Base-by-base conservation (phyloP, 164 flowering plant genomes). In the Chimonanthus salicifolius region DNA sequence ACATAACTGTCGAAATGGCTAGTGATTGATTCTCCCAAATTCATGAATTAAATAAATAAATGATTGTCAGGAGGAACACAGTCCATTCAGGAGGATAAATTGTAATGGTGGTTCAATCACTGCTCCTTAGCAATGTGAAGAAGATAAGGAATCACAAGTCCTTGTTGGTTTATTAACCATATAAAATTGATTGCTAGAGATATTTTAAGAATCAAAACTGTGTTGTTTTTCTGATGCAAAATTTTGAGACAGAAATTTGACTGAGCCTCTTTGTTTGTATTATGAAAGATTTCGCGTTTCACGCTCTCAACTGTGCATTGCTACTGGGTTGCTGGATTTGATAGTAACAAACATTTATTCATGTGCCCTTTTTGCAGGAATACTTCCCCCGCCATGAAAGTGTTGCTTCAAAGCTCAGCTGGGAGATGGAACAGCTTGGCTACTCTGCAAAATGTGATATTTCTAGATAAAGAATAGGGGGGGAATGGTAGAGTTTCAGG, bases 331-430 rank as follows among this genome's bases (percentile, higher is more conserved):
- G n/a, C 15, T n/a, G 10, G 20, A 47, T 47, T 33, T 20, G 65
- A 43, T 44, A 9, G 8, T 77, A 8, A 49, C n/a, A 18, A 45
- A 20, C 11, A 33, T 20, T 64, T 46, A 6, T 43, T 65, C 43
- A 3, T 7, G n/a, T 33, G 33, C 33, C 33, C 33, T 33, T 54
- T 16, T 45, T 67, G 7, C 73, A 96, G 99, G 99, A 94, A 67
- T 96, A 96, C 72, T 84, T 83, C 18, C 99, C 97, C 3, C 81
- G 88, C 77, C 98, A 94, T 71, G 97, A 94, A 77, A 74, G 91
- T 62, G 97, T 87, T 72, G 91, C 88, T 45, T 81, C 94, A 4
- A 89, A 90, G 81, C 77, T 83, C 82, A 86, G 81, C 82, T 94
- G 98, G 98, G 96, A 92, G 85, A 87, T 78, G 73, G 98, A 89